Base-by-base conservation (phyloP, 441 rosid species). In the Populus tomentosa region DNA sequence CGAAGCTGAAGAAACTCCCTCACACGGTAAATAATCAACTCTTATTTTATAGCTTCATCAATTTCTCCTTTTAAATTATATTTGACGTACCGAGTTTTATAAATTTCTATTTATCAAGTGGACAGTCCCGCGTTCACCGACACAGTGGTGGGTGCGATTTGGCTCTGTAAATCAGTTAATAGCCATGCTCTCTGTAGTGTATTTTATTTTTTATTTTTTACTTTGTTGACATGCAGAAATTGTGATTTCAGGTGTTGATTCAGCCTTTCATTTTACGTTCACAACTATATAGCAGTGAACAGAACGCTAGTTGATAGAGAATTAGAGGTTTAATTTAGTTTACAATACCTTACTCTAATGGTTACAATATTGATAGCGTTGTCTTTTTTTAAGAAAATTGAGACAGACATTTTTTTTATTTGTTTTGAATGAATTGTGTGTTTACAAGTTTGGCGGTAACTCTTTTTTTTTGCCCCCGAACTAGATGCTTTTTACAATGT, bases 221-320 rank as follows among this genome's bases (percentile, higher is more conserved):
- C 46, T 38, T 2, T 10, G 46, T 38, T 38, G 46, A 38, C 38
- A 35, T 35, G 38, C 8, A 35, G 14, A 35, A 20, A 33, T 35
- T 10, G 23, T 10, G 53, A 70, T 81, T 32, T 78, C 83, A 90
- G 96, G 90, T 87, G 75, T 85, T 91, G 33, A 78, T 90, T 80
- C 92, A 84, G 81, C 97, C 98, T 14, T 92, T 96, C 77, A 81
- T 94, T 82, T 82, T 94, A 77, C 93, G 87, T 80, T 96, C 99
- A n/a, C 99, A 94, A 71, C 70, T 91, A 74, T 94, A 96, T 80
- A 94, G 97, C 87, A 91, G 97, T 56, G 92, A 94, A 92, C 82
- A 90, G 97, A 85, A 96, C 98, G 30, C 95, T 87, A 83, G 97
- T 96, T 61, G 99, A 94, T 77, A 86, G 98, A 82, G 98, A 96